A percentile compares a stretch with the other conserved stretches of the same genome.
These are phyloP conservation scores for Vigna mungo DNA, from an alignment of 306 rosid genomes.

Conservation along the genomic window DNA sequence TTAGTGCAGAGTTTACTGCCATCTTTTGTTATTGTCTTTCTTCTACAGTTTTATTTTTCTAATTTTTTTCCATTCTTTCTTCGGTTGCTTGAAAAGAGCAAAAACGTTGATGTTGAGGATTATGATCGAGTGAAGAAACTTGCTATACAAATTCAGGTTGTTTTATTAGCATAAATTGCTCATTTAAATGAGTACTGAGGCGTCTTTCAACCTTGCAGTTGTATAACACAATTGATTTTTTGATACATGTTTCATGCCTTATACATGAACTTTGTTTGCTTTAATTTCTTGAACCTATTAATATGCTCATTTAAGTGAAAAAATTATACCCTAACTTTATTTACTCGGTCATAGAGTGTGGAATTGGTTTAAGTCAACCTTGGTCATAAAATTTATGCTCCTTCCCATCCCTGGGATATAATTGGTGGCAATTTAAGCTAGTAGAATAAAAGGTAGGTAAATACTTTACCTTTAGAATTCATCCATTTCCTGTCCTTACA, in stretches of 20 bases:
- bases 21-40: background rate
- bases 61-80: constrained; percentile 20
- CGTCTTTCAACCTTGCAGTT: constrained; percentile 20
- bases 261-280: background rate
- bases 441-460: no score
- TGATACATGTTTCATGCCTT: background rate
- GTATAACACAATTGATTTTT: background rate
- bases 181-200: background rate
- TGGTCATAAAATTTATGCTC: background rate
- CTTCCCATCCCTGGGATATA: no score
- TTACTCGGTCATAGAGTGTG: background rate
- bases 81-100: constrained; percentile 75
- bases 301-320: background rate
- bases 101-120: constrained; percentile 75
- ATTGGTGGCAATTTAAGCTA: no score
- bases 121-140: constrained; percentile 74
- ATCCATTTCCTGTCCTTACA: no score
- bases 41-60: background rate
- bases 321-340: background rate
- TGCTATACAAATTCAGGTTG: constrained; percentile 73
- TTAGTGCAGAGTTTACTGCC: no score
- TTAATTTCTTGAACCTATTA: background rate
- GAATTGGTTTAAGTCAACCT: no score
- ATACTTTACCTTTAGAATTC: no score
- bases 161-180: background rate